Conservation (phyloP, 495 filamentous ascomycete species). For the Podospora conica region DNA sequence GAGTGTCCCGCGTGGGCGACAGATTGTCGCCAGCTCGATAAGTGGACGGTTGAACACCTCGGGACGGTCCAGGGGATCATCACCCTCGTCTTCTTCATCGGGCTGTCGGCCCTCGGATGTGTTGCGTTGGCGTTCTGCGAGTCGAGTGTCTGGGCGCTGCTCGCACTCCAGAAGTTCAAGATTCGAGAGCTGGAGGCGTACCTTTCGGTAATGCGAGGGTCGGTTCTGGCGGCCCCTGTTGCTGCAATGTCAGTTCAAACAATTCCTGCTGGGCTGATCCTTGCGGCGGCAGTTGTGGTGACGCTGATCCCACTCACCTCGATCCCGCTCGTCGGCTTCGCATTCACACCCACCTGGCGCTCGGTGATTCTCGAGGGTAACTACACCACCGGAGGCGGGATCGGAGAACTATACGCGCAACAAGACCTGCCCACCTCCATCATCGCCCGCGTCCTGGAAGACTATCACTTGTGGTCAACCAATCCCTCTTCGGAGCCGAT, state of each 20-base stretch:
- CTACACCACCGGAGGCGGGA: slow-evolving; percentile 20
- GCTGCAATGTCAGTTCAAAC: slow-evolving; percentile 16
- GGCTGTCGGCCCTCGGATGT: slow-evolving; percentile 20
- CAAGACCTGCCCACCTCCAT: slow-evolving; percentile 24
- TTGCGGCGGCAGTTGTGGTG: slow-evolving; percentile 8
- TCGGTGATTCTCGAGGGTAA: slow-evolving; percentile 15
- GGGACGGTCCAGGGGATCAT: slow-evolving; percentile 26
- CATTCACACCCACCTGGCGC: slow-evolving; percentile 16
- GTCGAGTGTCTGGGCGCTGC: slow-evolving; percentile 24
- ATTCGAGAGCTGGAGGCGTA: slow-evolving; percentile 23
- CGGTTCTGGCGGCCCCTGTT: slow-evolving; percentile 16
- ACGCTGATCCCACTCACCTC: slow-evolving; percentile 21
- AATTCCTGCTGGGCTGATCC: slow-evolving; percentile 12
- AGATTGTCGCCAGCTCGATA: slow-evolving; percentile 14
- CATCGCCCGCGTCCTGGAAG: slow-evolving; percentile 17
- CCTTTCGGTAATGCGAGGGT: slow-evolving; percentile 19
- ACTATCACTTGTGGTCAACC: slow-evolving; percentile 23
- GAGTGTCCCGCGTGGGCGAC: slow-evolving; percentile 25
- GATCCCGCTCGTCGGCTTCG: slow-evolving; percentile 23
- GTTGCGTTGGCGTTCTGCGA: slow-evolving; percentile 20
- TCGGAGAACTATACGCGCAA: slow-evolving; percentile 22
- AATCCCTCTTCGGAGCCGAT: slow-evolving; percentile 24
- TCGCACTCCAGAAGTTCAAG: slow-evolving; percentile 21
- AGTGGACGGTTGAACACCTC: slow-evolving; percentile 24
- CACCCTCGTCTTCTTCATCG: slow-evolving; percentile 24